Evolutionary conservation across 352 stramenopile genomes (phyloP), one percentile per base, ranked within the genome.

Genomic region (Phytophthora podocarpi): DNA sequence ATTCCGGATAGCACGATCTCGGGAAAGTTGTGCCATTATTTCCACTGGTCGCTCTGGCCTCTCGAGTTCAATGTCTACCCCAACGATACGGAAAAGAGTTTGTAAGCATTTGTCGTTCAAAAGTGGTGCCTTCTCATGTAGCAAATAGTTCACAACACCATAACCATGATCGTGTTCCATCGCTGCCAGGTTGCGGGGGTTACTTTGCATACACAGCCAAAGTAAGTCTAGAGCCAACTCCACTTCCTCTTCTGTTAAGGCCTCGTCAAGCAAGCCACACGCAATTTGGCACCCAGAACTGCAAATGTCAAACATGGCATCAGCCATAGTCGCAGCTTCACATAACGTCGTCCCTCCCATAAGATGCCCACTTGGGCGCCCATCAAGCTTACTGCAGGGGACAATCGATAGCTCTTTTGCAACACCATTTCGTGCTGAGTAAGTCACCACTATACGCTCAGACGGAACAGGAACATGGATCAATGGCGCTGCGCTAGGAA

Each of bases 81-180:
- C 81, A 58, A 76, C 70, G 27, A 90, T 87, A 16, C 64, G 67
- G 57, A 89, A 89, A 15, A 89, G 40, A 34, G 74, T 30, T 23
- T 66, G 26, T 10, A 91, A 50, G 7, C 67, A 67, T 12, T 55
- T 74, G 15, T 37, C 47, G 18, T 13, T 76, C n/a, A 92, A 60
- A 8, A 86, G 30, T 15, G 54, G 41, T 16, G 73, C 48, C 48
- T 92, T 90, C 36, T 87, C 45, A 35, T 89, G 83, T 9, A 92
- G 59, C 8, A 92, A 52, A 40, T 62, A 86, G 37, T 89, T 90
- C 18, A 92, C 64, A 24, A 92, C 71, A 2, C 82, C 81, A 52
- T 92, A 92, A 1, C 83, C 83, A 50, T 86, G 78, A 48, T 92
- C 83, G n/a, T 73, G 46, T 30, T 90, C 81, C 78, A 92, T 89